Base-by-base conservation (phyloP, 148 eudicot genomes). In the Camellia granthamiana region DNA sequence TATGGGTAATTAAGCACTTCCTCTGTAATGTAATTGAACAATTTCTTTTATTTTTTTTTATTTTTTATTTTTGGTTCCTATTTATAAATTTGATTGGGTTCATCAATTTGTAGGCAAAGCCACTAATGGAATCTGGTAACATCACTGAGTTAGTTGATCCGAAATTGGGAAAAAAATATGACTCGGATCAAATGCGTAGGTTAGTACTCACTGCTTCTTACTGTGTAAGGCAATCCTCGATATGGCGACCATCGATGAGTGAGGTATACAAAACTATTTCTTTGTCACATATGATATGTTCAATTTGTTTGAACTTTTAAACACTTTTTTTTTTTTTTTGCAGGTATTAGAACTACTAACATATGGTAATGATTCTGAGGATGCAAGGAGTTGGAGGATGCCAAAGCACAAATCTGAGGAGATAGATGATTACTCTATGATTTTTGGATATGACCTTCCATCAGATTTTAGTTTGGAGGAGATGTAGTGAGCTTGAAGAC, bases 401-500 rank as follows among this genome's bases (percentile, higher is more conserved):
- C 90, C 88, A 11, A 86, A 87, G 62, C 84, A 85, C 66, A 83
- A 88, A 46, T 79, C 86, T 7, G 88, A 83, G 9, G 92, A 90
- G 81, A 82, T 90, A 86, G 91, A 93, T 82, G 98, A 95, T 81
- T 93, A 91, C 77, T 95, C 97, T 1, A 90, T 90, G 94, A 79
- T 84, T 56, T 92, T 89, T 79, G 97, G 98, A 63, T 93, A 93
- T 59, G 84, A 82, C 68, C 81, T 88, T 77, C 97, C 94, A 16
- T 81, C 87, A 1, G 92, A 90, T 88, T 79, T 85, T 12, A 78
- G 79, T 72, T 80, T 93, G 70, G 90, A 90, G 30, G 90, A 85
- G 43, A 83, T 86, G 47, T 83, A 72, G 68, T n/a, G 19, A 7
- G 43, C 14, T 12, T 6, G 21, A 43, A 61, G 66, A 15, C 42